Conservation (phyloP, 1,284 basidiomycete genomes). For the Irpex rosettiformis region DNA sequence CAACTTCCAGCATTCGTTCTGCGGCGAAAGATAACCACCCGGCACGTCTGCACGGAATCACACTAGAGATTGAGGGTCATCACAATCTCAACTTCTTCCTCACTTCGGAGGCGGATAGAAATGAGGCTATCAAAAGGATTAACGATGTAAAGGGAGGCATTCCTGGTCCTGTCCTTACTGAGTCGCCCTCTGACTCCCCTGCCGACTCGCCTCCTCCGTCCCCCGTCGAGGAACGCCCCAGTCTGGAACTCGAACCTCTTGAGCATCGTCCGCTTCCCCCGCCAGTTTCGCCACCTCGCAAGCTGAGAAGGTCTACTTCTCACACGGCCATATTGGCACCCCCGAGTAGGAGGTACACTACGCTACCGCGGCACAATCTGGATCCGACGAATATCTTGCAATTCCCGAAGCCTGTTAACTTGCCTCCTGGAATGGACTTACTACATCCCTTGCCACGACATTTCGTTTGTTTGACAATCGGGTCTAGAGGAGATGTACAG, state of each 20-base stretch:
- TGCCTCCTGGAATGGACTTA: conserved; percentile 33
- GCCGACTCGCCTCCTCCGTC: neutral
- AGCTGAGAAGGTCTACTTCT: conserved; percentile 7
- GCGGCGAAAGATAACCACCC: conserved; percentile 30
- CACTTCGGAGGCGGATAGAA: conserved; percentile 36
- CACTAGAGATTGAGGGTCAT: conserved; percentile 47
- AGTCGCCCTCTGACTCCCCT: neutral
- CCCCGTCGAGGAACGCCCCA: neutral
- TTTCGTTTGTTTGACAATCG: conserved; percentile 47
- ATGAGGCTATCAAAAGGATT: conserved; percentile 42
- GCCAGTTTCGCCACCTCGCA: neutral
- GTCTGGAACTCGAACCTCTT: neutral
- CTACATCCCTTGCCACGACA: conserved; percentile 32
- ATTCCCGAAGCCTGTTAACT: conserved; percentile 48
- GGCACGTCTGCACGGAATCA: conserved; percentile 36
- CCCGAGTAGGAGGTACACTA: conserved; percentile 30
- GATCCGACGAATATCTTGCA: conserved; percentile 14
- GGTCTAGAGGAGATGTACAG: conserved; percentile 49
- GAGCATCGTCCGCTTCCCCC: neutral
- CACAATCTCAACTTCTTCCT: conserved; percentile 51
- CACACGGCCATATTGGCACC: conserved; percentile 37
- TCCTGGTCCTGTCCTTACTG: neutral
- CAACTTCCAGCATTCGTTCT: conserved; percentile 39
- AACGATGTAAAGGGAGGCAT: conserved; percentile 14
- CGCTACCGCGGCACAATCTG: conserved; percentile 8